Evolutionary conservation across 805 yeast genomes (phyloP).

Genomic region (Diddensiella transvaalensis): DNA sequence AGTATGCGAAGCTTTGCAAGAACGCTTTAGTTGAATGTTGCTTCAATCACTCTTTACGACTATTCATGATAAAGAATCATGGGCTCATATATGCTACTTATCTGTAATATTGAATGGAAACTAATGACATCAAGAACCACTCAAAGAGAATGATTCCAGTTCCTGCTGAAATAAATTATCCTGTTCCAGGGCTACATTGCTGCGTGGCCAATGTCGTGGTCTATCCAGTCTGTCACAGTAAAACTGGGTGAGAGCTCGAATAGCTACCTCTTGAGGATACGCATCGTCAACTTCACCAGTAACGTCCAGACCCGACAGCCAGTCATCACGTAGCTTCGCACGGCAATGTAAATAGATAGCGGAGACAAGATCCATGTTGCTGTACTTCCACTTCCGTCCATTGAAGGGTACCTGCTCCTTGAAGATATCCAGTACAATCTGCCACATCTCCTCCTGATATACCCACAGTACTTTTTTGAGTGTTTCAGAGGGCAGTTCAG

Average conservation of each 20-base stretch:
- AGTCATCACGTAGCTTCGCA: slow-evolving; percentile 71
- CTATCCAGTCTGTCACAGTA: slow-evolving; percentile 52
- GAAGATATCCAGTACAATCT: slow-evolving; percentile 67
- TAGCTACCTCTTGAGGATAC: slow-evolving; percentile 78
- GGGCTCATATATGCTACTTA: too few relatives aligned
- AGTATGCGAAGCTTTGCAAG: too few relatives aligned
- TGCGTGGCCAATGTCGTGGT: slow-evolving; percentile 20
- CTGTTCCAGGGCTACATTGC: too few relatives aligned
- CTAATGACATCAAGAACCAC: too few relatives aligned
- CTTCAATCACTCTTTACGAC: too few relatives aligned
- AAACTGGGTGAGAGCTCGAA: slow-evolving; percentile 72
- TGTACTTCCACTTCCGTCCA: slow-evolving; percentile 90
- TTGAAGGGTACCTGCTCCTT: slow-evolving; percentile 84
- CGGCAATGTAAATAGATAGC: slow-evolving; percentile 76
- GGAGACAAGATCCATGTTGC: slow-evolving; percentile 90
- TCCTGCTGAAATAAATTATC: too few relatives aligned
- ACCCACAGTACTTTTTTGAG: slow-evolving; percentile 56
- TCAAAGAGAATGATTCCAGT: too few relatives aligned
- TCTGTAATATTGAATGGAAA: too few relatives aligned
- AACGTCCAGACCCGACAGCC: slow-evolving; percentile 82
- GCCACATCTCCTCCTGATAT: slow-evolving; percentile 59
- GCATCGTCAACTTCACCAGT: slow-evolving; percentile 73
- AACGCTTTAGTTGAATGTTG: too few relatives aligned
- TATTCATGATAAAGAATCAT: too few relatives aligned
- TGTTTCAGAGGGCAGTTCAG: slow-evolving; percentile 56